These are phyloP conservation scores for Testicularia cyperi DNA, from an alignment of 1,284 basidiomycete species.

Conservation along the genomic window DNA sequence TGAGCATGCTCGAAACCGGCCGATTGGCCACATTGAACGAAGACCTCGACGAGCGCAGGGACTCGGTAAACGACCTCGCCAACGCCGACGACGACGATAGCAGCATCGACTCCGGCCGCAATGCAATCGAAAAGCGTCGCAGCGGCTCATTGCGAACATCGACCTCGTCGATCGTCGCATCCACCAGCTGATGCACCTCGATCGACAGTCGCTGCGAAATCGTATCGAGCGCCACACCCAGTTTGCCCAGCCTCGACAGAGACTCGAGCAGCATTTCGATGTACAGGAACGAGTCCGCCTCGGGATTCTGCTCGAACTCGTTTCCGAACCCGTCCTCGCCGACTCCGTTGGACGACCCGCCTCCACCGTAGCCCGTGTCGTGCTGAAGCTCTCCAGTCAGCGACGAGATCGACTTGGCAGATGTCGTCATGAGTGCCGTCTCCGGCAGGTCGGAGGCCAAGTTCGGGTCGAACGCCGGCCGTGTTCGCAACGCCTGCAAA, in stretches of 20 bases:
- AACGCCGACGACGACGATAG: constrained; percentile 46
- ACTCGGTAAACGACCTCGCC: constrained; percentile 32
- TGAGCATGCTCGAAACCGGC: constrained; percentile 24
- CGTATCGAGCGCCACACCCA: constrained; percentile 80
- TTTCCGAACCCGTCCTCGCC: no score
- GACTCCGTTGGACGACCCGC: no score
- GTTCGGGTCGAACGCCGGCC: constrained; percentile 38
- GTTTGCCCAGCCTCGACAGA: constrained; percentile 82
- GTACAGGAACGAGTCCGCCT: constrained; percentile 88
- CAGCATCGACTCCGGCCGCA: constrained; percentile 66
- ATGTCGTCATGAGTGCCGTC: constrained; percentile 19
- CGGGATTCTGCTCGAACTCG: constrained; percentile 68
- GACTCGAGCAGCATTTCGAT: constrained; percentile 92
- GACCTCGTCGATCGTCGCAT: constrained; percentile 84
- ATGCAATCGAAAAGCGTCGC: constrained; percentile 66
- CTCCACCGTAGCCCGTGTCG: constrained; percentile 3
- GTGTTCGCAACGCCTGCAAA: constrained; percentile 29
- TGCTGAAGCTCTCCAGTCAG: constrained; percentile 16
- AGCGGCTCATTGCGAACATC: constrained; percentile 64
- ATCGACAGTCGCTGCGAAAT: constrained; percentile 78
- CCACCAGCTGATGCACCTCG: constrained; percentile 84
- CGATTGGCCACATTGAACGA: constrained; percentile 37
- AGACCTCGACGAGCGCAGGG: constrained; percentile 26
- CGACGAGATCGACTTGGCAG: constrained; percentile 25
- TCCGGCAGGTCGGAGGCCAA: constrained; percentile 34